phyloP scores from a whole-genome alignment of 2,329 filamentous ascomycete genomes.

The Apiospora koreana region DNA sequence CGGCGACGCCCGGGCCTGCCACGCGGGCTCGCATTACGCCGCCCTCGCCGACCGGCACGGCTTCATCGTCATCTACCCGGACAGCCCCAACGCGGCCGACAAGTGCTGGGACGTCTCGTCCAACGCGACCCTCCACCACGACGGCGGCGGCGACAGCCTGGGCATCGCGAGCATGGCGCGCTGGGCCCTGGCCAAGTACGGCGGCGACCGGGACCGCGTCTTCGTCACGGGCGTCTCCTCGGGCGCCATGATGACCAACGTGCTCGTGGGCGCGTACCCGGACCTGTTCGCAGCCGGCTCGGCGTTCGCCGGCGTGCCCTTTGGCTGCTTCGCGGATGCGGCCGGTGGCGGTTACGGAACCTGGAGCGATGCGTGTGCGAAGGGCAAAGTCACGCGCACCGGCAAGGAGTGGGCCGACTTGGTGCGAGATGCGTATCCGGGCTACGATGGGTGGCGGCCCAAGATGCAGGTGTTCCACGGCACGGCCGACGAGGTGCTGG shows the following conservation, averaged over 20 bases:
- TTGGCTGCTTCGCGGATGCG: conserved; percentile 50
- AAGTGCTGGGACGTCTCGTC: conserved; percentile 35
- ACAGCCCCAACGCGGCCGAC: conserved; percentile 19
- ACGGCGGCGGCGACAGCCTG: conserved; percentile 52
- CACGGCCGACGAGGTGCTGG: conserved; percentile 49
- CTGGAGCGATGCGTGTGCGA: conserved; percentile 56
- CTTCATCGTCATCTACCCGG: conserved; percentile 49
- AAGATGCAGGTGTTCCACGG: conserved; percentile 62
- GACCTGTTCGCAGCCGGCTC: conserved; percentile 53
- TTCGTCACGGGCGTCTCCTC: conserved; percentile 53
- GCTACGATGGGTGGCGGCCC: conserved; percentile 50
- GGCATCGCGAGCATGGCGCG: conserved; percentile 55
- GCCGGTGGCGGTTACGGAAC: conserved; percentile 30
- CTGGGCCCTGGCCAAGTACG: conserved; percentile 31
- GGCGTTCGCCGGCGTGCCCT: conserved; percentile 44
- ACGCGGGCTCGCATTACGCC: conserved; percentile 52
- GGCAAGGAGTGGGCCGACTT: conserved; percentile 35
- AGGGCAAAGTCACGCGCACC: conserved; percentile 43
- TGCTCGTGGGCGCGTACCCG: conserved; percentile 52
- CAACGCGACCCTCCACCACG: conserved; percentile 46
- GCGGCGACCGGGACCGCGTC: conserved; percentile 46
- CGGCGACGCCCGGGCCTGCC: conserved; percentile 52
- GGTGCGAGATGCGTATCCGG: conserved; percentile 46
- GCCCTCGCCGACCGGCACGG: conserved; percentile 53
- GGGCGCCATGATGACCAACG: conserved; percentile 58